phyloP scores from a whole-genome alignment of 345 rosid species.

The Gossypium australe region DNA sequence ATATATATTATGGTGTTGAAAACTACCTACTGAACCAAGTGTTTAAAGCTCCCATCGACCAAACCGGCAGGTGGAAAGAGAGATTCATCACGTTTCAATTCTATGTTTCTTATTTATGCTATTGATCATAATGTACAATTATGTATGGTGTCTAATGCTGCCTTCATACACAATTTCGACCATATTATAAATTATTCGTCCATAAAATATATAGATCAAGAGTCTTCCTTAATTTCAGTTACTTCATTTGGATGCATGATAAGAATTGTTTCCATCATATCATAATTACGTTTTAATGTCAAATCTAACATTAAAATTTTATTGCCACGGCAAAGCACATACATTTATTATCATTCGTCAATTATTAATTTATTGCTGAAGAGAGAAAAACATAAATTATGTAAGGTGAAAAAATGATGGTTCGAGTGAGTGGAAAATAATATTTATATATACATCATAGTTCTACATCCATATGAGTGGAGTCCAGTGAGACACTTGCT shows the following conservation, averaged over 20 bases:
- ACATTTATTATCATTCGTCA: not conserved
- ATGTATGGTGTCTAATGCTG: not conserved
- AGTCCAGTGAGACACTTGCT: too few relatives aligned
- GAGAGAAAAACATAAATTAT: not conserved
- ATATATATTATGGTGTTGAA: not conserved
- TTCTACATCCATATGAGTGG: too few relatives aligned
- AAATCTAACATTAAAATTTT: too few relatives aligned
- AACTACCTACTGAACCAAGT: not conserved
- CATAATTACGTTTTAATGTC: too few relatives aligned
- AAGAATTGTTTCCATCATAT: too few relatives aligned
- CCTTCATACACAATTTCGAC: not conserved
- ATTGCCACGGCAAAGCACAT: too few relatives aligned
- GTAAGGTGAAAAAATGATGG: not conserved
- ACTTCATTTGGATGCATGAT: too few relatives aligned
- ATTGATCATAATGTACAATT: not conserved
- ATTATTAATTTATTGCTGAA: not conserved
- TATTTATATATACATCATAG: not conserved
- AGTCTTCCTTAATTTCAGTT: not conserved
- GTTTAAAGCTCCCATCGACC: not conserved
- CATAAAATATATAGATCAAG: not conserved
- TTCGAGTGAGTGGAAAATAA: not conserved
- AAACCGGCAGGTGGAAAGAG: not conserved
- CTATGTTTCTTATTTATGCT: not conserved
- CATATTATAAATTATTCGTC: not conserved
- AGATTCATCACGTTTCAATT: not conserved